A percentile compares a stretch with the other conserved stretches of the same genome.
phyloP scores from a whole-genome alignment of 306 rosid genomes.

The Rosa multiflora region DNA sequence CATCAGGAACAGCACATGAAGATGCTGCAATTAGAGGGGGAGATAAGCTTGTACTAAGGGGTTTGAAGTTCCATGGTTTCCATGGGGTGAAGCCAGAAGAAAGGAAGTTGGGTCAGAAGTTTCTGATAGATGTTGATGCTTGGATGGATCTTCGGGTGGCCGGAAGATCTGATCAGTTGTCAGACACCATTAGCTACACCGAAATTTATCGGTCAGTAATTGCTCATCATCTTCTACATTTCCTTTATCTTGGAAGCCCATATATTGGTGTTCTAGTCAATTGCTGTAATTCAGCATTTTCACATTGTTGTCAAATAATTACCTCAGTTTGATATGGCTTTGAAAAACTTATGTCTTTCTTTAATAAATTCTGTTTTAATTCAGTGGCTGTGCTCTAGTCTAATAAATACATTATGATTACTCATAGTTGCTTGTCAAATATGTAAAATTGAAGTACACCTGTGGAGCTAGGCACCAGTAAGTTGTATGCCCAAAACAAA shows the following conservation, averaged over 20 bases:
- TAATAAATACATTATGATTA: background rate
- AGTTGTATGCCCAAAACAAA: background rate
- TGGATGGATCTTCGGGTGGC: slow-evolving; percentile 90
- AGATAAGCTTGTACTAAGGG: slow-evolving; percentile 76
- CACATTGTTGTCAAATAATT: background rate
- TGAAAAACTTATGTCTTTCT: background rate
- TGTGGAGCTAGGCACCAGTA: background rate
- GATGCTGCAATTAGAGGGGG: slow-evolving; percentile 39
- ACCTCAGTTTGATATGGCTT: background rate
- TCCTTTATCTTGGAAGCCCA: background rate
- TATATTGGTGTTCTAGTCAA: background rate
- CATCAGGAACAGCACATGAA: slow-evolving; percentile 43
- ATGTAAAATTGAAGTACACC: background rate
- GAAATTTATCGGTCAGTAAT: slow-evolving; percentile 56
- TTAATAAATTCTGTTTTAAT: background rate
- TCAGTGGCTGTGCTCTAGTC: background rate
- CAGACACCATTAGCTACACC: slow-evolving; percentile 64
- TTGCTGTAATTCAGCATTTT: background rate
- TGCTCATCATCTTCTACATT: background rate
- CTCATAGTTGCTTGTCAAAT: background rate
- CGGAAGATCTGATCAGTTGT: slow-evolving; percentile 60
- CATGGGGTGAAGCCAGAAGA: slow-evolving; percentile 78
- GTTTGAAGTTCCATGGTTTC: slow-evolving; percentile 75
- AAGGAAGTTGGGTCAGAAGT: slow-evolving; percentile 73
- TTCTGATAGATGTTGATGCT: slow-evolving; percentile 76